Base-by-base conservation (phyloP, 1,139 yeast genomes). In the Candida sp. region DNA sequence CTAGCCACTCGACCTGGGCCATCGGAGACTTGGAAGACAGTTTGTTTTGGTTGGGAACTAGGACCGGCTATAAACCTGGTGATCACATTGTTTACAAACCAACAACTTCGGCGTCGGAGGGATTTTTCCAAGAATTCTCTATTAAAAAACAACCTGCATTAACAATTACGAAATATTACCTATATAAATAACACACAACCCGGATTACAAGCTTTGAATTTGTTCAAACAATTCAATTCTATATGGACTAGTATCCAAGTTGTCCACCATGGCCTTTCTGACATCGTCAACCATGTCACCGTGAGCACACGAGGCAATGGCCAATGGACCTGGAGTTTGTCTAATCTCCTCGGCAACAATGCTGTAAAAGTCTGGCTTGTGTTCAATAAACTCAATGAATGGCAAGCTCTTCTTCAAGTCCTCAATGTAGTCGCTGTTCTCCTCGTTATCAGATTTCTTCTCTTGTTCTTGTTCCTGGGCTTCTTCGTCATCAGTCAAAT, bases 211-310 rank as follows among this genome's bases (percentile, higher is more conserved):
- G n/a, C 59, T 53, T 62, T 76, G 79, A 40, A 73, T 63, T 54
- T 72, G 75, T 57, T 76, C 80, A 54, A 67, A 73, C 54, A 73
- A 72, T 50, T 76, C 81, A 17, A 76, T 72, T 55, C 80, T 66
- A 49, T 70, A 57, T 49, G 61, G 56, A 3, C 71, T 54, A 25
- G 59, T 58, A 39, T 59, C 58, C 54, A 76, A 64, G 55, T 68
- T 66, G 47, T 67, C 60, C 27, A 63, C 70, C 12, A 75, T 64
- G 0, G 69, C 60, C 47, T 60, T 64, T 67, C 80, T 71, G 45
- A 70, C 60, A 12, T 66, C 74, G 58, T 75, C 80, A 40, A 71
- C 77, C 68, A 74, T 70, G 11, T 70, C 55, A 11, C 70, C 70
- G 57, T 75, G 80, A 33, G 78, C 79, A 68, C 80, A 75, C 1